A percentile compares a stretch with the other conserved stretches of the same genome.
Evolutionary conservation across 1,284 basidiomycete species (phyloP).

Genomic region (Trametes versicolor): DNA sequence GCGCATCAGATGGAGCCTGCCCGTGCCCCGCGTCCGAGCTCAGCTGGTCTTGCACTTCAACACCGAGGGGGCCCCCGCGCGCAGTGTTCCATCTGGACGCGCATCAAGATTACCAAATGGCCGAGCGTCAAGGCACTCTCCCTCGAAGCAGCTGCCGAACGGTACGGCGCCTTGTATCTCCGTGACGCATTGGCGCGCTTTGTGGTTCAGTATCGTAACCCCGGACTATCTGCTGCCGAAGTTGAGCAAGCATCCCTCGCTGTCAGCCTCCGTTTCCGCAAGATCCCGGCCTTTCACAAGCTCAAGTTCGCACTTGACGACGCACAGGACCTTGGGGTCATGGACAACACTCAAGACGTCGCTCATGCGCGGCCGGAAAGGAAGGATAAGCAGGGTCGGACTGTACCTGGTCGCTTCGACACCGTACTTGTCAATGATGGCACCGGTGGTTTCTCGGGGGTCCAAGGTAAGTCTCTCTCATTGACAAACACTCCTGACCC

Average conservation of each 20-base stretch:
- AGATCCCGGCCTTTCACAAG: slow-evolving; percentile 29
- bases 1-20: no score
- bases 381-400: slow-evolving; percentile 3
- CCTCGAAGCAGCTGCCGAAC: slow-evolving; percentile 12
- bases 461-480: slow-evolving; percentile 16
- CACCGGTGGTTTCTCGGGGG: background rate
- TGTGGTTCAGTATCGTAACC: slow-evolving; percentile 27
- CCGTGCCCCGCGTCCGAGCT: no score
- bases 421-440: slow-evolving; percentile 31
- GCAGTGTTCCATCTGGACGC: background rate
- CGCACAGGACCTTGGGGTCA: background rate
- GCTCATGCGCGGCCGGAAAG: slow-evolving; percentile 24
- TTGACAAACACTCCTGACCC: no score
- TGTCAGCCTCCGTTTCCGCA: slow-evolving; percentile 13
- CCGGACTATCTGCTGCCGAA: slow-evolving; percentile 1
- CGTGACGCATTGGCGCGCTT: slow-evolving; percentile 42
- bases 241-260: slow-evolving; percentile 4
- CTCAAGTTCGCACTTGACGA: slow-evolving; percentile 25
- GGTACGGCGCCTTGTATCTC: slow-evolving; percentile 42
- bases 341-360: slow-evolving; percentile 12
- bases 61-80: no score
- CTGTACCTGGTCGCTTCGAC: slow-evolving; percentile 33
- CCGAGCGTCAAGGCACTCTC: slow-evolving; percentile 38
- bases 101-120: slow-evolving; percentile 7
- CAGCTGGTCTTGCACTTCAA: no score